Base-by-base conservation (phyloP, 2,329 filamentous ascomycete species). In the Sarocladium strictum region DNA sequence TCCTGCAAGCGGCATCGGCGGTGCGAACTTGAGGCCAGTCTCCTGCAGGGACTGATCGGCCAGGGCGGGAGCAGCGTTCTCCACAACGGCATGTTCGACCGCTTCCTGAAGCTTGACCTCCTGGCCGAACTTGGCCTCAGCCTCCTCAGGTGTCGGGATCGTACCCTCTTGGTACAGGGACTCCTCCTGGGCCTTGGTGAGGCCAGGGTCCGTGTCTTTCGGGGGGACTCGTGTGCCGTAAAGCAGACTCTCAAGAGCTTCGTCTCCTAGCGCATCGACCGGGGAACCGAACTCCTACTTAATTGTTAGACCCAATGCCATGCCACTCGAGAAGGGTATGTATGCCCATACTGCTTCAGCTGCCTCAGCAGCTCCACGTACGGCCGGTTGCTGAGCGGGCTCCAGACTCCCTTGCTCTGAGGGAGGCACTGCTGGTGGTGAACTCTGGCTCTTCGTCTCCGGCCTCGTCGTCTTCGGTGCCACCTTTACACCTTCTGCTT, bases 11-110 rank as follows among this genome's bases (percentile, higher is more conserved):
- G 50, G 50, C 33, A 77, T 74, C 1, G 91, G 91, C 58, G 90
- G 73, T 3, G 82, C 83, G 64, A 90, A 97, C 66, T 93, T 95
- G 67, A 89, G 78, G n/a, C 89, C 88, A 19, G 32, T 38, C 32
- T 43, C 17, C 38, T 38, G 19, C 19, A 38, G 3, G 19, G 50
- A 38, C 33, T 26, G 32, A 19, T 38, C 50, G 7, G 32, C 3
- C 3, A 38, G 26, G 11, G 50, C 47, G 5, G 47, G 47, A 21
- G 47, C 12, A 35, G 27, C 47, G n/a, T 32, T 35, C n/a, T 33
- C 29, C 15, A 12, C 24, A n/a, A 35, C 47, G 7, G 47, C 47
- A 51, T 68, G 50, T 15, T 53, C 50, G 14, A 40, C 50, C 15
- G 32, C 35, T 21, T 53, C 50, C 21, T 53, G 50, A 14, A 40